These are phyloP conservation scores for Sporisorium sorghi DNA, from an alignment of 1,284 basidiomycete species.

Conservation along the genomic window DNA sequence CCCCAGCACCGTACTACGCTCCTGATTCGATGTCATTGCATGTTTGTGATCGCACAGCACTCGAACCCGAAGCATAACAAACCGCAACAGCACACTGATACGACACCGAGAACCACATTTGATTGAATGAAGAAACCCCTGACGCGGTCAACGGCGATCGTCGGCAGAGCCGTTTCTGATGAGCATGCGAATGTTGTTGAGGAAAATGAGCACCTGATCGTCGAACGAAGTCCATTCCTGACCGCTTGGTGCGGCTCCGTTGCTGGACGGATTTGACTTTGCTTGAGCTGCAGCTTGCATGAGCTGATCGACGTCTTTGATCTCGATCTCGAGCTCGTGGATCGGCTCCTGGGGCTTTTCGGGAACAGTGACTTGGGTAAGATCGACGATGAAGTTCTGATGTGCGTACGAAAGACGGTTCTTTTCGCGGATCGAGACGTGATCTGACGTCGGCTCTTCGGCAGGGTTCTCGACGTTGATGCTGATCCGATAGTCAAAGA, in stretches of 20 bases:
- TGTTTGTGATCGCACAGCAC: no score
- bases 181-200: slow-evolving; percentile 66
- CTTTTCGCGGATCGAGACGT: slow-evolving; percentile 76
- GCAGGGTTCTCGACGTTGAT: slow-evolving; percentile 81
- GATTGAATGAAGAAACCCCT: no score
- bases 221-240: slow-evolving; percentile 65
- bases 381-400: slow-evolving; percentile 89
- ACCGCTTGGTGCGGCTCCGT: slow-evolving; percentile 7
- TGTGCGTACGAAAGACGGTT: slow-evolving; percentile 92
- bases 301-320: slow-evolving; percentile 72
- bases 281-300: slow-evolving; percentile 69
- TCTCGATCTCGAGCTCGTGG: slow-evolving; percentile 75
- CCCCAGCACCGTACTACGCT: no score
- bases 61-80: no score
- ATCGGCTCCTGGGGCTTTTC: slow-evolving; percentile 61
- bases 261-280: slow-evolving; percentile 14
- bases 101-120: no score
- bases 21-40: no score
- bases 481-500: slow-evolving; percentile 90
- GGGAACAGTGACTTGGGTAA: slow-evolving; percentile 83
- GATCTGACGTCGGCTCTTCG: slow-evolving; percentile 61
- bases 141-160: slow-evolving; percentile 17
- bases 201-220: slow-evolving; percentile 61
- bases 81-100: no score
- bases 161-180: slow-evolving; percentile 49